phyloP scores from a whole-genome alignment of 352 stramenopile genomes.

The Phytopythium montanum region DNA sequence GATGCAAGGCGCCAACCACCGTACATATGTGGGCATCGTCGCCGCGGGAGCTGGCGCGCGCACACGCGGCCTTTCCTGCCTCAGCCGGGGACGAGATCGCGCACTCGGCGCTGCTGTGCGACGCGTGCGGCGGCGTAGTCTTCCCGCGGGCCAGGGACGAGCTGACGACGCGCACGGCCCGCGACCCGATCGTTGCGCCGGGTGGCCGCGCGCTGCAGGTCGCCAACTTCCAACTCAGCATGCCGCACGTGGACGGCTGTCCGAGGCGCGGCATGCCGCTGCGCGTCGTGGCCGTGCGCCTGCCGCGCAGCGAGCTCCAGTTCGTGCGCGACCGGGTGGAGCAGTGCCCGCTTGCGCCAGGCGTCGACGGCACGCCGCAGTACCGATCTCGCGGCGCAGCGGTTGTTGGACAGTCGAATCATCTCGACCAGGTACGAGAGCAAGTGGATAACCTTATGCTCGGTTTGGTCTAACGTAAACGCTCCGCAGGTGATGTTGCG shows the following conservation, averaged over 20 bases:
- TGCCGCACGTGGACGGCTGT: slow-evolving; percentile 86
- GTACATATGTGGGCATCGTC: slow-evolving; percentile 77
- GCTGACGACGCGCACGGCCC: slow-evolving; percentile 52
- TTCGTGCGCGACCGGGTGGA: slow-evolving; percentile 81
- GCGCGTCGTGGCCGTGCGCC: slow-evolving; percentile 53
- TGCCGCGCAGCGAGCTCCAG: slow-evolving; percentile 85
- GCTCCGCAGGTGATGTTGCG: slow-evolving; percentile 59
- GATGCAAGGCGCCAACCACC: slow-evolving; percentile 68
- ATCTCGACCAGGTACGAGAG: slow-evolving; percentile 62
- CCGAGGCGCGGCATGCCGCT: slow-evolving; percentile 79
- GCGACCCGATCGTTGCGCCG: slow-evolving; percentile 44
- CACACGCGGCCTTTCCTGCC: slow-evolving; percentile 59
- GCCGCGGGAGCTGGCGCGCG: slow-evolving; percentile 56
- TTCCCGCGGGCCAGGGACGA: slow-evolving; percentile 71
- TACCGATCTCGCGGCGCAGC: slow-evolving; percentile 57
- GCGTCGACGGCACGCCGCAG: slow-evolving; percentile 52
- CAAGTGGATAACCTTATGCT: background rate
- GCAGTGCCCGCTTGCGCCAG: slow-evolving; percentile 53
- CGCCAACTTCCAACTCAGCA: slow-evolving; percentile 83
- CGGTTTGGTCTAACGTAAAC: background rate
- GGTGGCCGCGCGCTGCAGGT: slow-evolving; percentile 69
- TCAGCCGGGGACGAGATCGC: slow-evolving; percentile 57
- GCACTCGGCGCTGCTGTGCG: slow-evolving; percentile 71
- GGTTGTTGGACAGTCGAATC: slow-evolving; percentile 62
- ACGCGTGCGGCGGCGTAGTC: slow-evolving; percentile 64